A percentile compares a stretch with the other conserved stretches of the same genome.
Conservation (phyloP, 345 rosid species). For the Pelargonium nanum region DNA sequence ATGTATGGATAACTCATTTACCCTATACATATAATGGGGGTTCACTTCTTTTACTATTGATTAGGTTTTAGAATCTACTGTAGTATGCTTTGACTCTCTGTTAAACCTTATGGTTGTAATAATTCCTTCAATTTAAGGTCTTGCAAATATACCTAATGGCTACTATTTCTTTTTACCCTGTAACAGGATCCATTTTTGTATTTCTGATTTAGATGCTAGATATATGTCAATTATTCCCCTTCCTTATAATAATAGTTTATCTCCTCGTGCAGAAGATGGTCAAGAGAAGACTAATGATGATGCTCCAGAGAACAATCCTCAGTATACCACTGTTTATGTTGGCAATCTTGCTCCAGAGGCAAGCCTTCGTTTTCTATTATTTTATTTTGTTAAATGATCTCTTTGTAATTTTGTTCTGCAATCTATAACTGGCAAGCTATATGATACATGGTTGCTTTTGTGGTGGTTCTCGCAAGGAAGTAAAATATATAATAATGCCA, state of each 20-base stretch:
- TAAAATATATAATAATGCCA: too few relatives aligned
- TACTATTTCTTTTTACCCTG: background rate
- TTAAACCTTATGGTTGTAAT: too few relatives aligned
- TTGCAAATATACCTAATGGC: too few relatives aligned
- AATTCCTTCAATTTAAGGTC: too few relatives aligned
- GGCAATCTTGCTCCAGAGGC: slow-evolving; percentile 70
- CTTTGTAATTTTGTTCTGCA: background rate
- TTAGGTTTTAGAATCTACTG: too few relatives aligned
- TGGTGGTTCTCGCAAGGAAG: too few relatives aligned
- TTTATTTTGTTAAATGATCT: background rate
- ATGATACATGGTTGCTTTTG: background rate
- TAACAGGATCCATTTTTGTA: background rate
- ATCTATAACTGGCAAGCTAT: too few relatives aligned
- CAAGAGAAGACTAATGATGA: slow-evolving; percentile 57
- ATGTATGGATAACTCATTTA: too few relatives aligned
- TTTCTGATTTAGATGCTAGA: background rate
- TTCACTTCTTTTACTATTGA: too few relatives aligned
- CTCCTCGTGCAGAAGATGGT: slow-evolving; percentile 57
- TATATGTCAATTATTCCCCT: background rate
- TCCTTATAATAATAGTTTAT: slow-evolving; percentile 1
- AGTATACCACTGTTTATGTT: slow-evolving; percentile 52
- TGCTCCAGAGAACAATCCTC: slow-evolving; percentile 70
- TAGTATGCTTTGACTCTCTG: too few relatives aligned
- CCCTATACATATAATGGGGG: too few relatives aligned
- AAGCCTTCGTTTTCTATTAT: slow-evolving; percentile 7